These are phyloP conservation scores for Saccharomycopsis phalli DNA, from an alignment of 1,139 yeast species.

Conservation along the genomic window DNA sequence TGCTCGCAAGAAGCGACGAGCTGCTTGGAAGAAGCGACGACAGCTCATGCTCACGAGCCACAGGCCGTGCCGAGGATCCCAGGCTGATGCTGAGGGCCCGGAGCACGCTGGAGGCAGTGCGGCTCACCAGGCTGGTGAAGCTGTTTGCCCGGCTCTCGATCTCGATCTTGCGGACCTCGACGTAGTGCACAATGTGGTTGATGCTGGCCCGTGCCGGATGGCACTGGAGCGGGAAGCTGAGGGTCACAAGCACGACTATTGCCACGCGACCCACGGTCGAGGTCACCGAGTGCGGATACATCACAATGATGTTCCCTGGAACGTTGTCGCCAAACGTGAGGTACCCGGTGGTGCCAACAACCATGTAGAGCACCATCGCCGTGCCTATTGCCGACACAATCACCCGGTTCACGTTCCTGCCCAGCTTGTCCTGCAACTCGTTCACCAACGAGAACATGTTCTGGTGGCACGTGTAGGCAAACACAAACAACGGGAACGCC, in stretches of 20 bases:
- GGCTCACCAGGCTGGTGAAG: constrained; percentile 21
- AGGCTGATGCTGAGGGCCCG: constrained; percentile 25
- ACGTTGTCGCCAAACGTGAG: constrained; percentile 61
- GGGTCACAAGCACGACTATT: constrained; percentile 57
- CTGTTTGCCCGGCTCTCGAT: constrained; percentile 19
- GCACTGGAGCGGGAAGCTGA: constrained; percentile 68
- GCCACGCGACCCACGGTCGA: constrained; percentile 65
- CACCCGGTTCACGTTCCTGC: constrained; percentile 44
- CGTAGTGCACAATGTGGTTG: constrained; percentile 55
- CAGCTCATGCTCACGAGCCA: constrained; percentile 1
- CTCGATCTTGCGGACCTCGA: constrained; percentile 19
- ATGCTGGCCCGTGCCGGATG: constrained; percentile 72
- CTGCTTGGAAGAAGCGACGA: constrained; percentile 4
- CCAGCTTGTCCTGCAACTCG: constrained; percentile 48
- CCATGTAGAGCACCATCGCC: constrained; percentile 49
- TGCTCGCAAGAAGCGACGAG: constrained; percentile 2
- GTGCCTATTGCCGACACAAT: constrained; percentile 47
- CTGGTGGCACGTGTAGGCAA: constrained; percentile 77
- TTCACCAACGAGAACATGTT: constrained; percentile 71
- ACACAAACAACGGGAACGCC: constrained; percentile 65
- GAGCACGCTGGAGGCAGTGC: constrained; percentile 21
- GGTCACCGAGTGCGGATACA: constrained; percentile 54
- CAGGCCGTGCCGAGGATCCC: constrained; percentile 9
- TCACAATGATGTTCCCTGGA: constrained; percentile 57
- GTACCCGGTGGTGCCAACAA: constrained; percentile 63